phyloP scores from a whole-genome alignment of 495 filamentous ascomycete species.

The Peziza echinospora region DNA sequence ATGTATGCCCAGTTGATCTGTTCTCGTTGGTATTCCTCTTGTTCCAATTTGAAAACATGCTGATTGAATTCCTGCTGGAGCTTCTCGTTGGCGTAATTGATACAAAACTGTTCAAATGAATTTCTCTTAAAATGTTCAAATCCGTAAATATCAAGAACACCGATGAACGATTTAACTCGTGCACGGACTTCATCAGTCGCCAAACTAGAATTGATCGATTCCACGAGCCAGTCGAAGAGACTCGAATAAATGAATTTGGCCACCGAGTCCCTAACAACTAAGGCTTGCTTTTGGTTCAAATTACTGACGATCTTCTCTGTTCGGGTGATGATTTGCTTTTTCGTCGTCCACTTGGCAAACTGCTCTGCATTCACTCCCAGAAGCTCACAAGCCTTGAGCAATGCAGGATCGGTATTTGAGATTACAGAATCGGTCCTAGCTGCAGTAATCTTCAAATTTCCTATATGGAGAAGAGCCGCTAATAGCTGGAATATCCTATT shows the following conservation, averaged over 20 bases:
- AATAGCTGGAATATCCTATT: conserved; percentile 74
- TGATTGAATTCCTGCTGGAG: conserved; percentile 98
- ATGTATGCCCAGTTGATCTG: conserved; percentile 99
- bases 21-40: conserved; percentile 93
- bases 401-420: conserved; percentile 53
- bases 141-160: conserved; percentile 97
- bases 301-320: conserved; percentile 97
- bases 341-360: conserved; percentile 97
- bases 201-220: conserved; percentile 75
- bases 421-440: conserved; percentile 73
- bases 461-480: conserved; percentile 79
- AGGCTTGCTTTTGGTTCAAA: conserved; percentile 77
- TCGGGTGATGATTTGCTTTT: conserved; percentile 92
- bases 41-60: conserved; percentile 98
- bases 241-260: conserved; percentile 98
- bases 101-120: conserved; percentile 99
- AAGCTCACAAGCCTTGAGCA: conserved; percentile 63
- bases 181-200: conserved; percentile 71
- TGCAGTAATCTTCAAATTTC: conserved; percentile 85
- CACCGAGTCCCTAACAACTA: conserved; percentile 90
- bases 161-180: conserved; percentile 81
- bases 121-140: conserved; percentile 99
- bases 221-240: conserved; percentile 95
- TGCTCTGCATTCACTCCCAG: conserved; percentile 69
- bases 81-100: conserved; percentile 99